A percentile compares a stretch with the other conserved stretches of the same genome.
Evolutionary conservation across 2,329 filamentous ascomycete genomes (phyloP).

Genomic region (Pleoardoris graminearum): DNA sequence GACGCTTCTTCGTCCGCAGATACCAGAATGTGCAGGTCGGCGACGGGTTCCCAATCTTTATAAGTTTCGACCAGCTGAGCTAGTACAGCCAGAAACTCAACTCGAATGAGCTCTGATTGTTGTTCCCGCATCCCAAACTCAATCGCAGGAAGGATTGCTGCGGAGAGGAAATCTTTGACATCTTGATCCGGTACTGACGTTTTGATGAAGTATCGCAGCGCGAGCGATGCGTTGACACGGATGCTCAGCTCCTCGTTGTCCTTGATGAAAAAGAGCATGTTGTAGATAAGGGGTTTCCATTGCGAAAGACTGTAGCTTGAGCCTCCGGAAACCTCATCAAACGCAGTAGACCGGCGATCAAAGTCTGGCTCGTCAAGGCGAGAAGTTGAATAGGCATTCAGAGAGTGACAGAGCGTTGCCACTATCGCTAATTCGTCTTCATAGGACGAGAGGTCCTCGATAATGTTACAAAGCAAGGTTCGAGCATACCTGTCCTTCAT

Average conservation of each 20-base stretch:
- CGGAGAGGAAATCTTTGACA: slow-evolving; percentile 63
- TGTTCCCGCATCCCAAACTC: slow-evolving; percentile 74
- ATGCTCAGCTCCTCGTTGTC: slow-evolving; percentile 88
- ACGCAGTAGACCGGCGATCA: slow-evolving; percentile 76
- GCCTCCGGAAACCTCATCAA: slow-evolving; percentile 69
- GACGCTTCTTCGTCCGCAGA: slow-evolving; percentile 75
- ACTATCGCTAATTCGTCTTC: slow-evolving; percentile 64
- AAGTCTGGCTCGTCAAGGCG: slow-evolving; percentile 88
- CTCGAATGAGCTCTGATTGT: slow-evolving; percentile 77
- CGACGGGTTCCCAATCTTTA: slow-evolving; percentile 69
- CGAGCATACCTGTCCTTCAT: slow-evolving; percentile 83
- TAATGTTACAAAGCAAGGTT: slow-evolving; percentile 70
- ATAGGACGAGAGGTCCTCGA: slow-evolving; percentile 69
- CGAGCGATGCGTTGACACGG: slow-evolving; percentile 78
- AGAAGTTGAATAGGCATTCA: slow-evolving; percentile 76
- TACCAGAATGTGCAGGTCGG: slow-evolving; percentile 73
- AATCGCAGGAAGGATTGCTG: slow-evolving; percentile 73
- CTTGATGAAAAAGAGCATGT: slow-evolving; percentile 83
- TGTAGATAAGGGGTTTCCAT: slow-evolving; percentile 87
- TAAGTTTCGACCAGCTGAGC: slow-evolving; percentile 75
- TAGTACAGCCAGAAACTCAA: slow-evolving; percentile 79
- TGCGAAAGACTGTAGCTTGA: slow-evolving; percentile 67
- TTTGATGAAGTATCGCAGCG: slow-evolving; percentile 76
- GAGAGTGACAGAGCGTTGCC: slow-evolving; percentile 70
- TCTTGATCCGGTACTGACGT: slow-evolving; percentile 53